Evolutionary conservation across 805 yeast genomes (phyloP), one percentile per base, ranked within the genome.

Genomic region (Vanderwaltozyma verrucispora): DNA sequence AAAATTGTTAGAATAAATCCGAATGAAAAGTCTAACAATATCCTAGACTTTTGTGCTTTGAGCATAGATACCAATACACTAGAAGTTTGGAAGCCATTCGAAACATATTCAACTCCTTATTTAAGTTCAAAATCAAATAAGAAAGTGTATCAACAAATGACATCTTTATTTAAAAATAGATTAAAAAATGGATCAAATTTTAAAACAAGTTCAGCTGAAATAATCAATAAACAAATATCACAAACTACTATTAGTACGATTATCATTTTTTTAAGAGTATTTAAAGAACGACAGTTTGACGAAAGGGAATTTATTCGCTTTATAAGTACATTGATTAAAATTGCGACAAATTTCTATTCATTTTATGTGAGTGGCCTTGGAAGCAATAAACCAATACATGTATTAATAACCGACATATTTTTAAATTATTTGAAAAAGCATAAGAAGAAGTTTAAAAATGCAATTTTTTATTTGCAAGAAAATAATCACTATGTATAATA

Each of bases 1-100:
- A 80, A 68, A 45, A 64, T 68, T 5, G 38, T 48, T 12, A 41
- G 48, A 15, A 39, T 25, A 51, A 56, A 41, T 49, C 60, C 48
- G 39, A 17, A 32, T 3, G 21, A 25, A n/a, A n/a, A 30, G 27
- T 18, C 21, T 11, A 34, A 30, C 7, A 35, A 31, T 1, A 26
- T 40, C 17, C 33, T 69, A 13, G 48, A 54, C 0, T 73, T 71
- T 46, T 68, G 74, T 43, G 77, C 71, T 1, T 47, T 66, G 10
- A 46, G 62, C 3, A 58, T 72, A 11, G 48, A 63, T 39, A 43
- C 66, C 7, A 30, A 33, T 2, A 45, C 39, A 6, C 49, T 72
- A 13, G 55, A 63, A 7, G 53, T 68, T 2, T 46, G 59, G 40
- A 74, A 71, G 42, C 40, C 41, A 3, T 42, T 48, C 12, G 56